These are phyloP conservation scores for Hypoxylon sp. DNA, from an alignment of 2,329 filamentous ascomycete species.

Conservation along the genomic window DNA sequence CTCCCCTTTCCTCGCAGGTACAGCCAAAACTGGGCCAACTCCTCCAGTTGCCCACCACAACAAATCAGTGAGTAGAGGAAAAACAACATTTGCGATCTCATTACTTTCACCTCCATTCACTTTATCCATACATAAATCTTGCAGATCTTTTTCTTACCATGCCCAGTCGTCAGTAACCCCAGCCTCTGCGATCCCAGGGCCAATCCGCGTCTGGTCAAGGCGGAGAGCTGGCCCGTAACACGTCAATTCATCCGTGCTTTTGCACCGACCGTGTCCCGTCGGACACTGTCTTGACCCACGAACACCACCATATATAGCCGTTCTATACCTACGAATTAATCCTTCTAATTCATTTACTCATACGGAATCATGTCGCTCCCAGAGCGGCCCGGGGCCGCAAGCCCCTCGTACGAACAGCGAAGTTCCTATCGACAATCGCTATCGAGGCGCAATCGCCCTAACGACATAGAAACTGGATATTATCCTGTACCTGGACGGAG, in stretches of 20 bases:
- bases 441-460: slow-evolving; percentile 74
- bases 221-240: slow-evolving; percentile 35
- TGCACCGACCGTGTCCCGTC: slow-evolving; percentile 24
- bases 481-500: slow-evolving; percentile 59
- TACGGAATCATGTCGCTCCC: slow-evolving; percentile 72
- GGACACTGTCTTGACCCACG: slow-evolving; percentile 17
- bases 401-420: slow-evolving; percentile 72
- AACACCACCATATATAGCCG: slow-evolving; percentile 28
- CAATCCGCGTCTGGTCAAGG: slow-evolving; percentile 37
- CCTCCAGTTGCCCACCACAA: slow-evolving; percentile 50
- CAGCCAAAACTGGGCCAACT: slow-evolving; percentile 36
- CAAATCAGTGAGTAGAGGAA: slow-evolving; percentile 43
- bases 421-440: slow-evolving; percentile 77
- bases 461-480: slow-evolving; percentile 78
- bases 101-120: slow-evolving; percentile 11
- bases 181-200: slow-evolving; percentile 24
- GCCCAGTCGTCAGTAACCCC: slow-evolving; percentile 26
- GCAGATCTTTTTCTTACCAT: slow-evolving; percentile 39
- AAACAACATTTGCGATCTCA: slow-evolving; percentile 34
- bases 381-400: slow-evolving; percentile 73
- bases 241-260: slow-evolving; percentile 28
- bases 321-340: slow-evolving; percentile 20
- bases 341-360: slow-evolving; percentile 37
- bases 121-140: slow-evolving; percentile 29
- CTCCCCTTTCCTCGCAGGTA: slow-evolving; percentile 40